Evolutionary conservation across 768 basidiomycete species (phyloP), one percentile per base, ranked within the genome.

Genomic region (Leccinellum albellum): DNA sequence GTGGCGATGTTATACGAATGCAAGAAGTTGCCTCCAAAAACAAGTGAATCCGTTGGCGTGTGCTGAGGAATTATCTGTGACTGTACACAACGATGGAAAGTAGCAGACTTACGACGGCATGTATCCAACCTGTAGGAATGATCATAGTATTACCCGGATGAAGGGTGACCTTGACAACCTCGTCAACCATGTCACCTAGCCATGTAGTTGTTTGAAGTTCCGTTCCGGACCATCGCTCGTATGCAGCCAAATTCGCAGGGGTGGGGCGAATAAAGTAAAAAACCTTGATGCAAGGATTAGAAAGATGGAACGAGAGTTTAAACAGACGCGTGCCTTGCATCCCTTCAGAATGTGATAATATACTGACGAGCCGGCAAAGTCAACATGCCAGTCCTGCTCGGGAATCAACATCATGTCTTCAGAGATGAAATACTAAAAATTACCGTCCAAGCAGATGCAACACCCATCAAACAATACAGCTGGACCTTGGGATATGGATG

Each of bases 221-320:
- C 28, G 87, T 91, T 13, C 94, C 92, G 15, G 94, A 95, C 91
- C 95, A 98, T 54, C 84, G 80, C 69, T 96, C 92, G 66, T 98
- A 98, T 26, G 91, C 91, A 37, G 85, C 84, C 35, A 98, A 74
- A 71, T 98, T 97, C 7, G 83, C 82, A 15, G 83, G 74, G 0
- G 94, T 96, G 7, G 96, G 96, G 42, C 87, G 83, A 63, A 97
- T 94, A 67, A 98, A 98, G 74, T 94, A 98, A 71, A 99, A 99
- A 20, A 90, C 79, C 89, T 96, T 69, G n/a, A 26, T 23, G 15
- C 15, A 12, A 53, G 44, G 26, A 49, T 48, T 53, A 49, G 42
- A 48, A 59, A 37, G 50, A 35, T 23, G 32, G 5, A 44, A 50
- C 28, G 9, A 24, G 7, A 17, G 21, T 17, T 44, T 3, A 20